A percentile compares a stretch with the other conserved stretches of the same genome.
Conservation (phyloP, 345 rosid species). For the Lepidium didymum region DNA sequence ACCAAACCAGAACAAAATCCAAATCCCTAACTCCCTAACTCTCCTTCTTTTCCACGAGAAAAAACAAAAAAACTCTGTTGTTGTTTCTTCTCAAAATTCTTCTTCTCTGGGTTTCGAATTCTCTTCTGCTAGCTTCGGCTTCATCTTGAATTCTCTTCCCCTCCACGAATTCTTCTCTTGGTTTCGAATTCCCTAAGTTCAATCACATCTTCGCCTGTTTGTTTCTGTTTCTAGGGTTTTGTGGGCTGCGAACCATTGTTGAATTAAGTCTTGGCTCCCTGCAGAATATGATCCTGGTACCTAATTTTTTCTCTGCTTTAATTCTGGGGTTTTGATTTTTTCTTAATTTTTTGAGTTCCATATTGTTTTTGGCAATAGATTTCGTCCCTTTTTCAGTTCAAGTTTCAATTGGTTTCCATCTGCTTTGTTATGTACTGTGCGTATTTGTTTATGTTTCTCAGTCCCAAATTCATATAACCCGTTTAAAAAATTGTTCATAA, state of each 20-base stretch:
- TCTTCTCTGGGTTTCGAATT: too few species aligned
- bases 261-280: conserved; percentile 30
- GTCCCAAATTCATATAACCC: not conserved
- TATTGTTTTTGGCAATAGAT: not conserved
- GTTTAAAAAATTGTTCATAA: not conserved
- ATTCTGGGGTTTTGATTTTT: not conserved
- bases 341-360: not conserved
- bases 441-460: not conserved
- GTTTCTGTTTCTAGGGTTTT: not conserved
- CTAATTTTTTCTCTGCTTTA: not conserved
- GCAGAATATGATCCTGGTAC: conserved; percentile 33
- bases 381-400: too few species aligned
- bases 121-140: too few species aligned
- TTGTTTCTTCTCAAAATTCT: too few species aligned
- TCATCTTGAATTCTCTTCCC: too few species aligned
- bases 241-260: not conserved
- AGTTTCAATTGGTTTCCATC: not conserved
- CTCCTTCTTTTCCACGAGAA: too few species aligned
- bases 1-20: too few species aligned
- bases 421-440: too few species aligned
- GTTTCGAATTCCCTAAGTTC: not conserved
- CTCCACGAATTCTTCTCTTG: too few species aligned
- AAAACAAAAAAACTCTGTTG: too few species aligned
- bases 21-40: too few species aligned
- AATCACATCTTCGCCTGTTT: not conserved